These are phyloP conservation scores for Thelephora aurantiotincta DNA, from an alignment of 768 basidiomycete genomes.

Conservation along the genomic window DNA sequence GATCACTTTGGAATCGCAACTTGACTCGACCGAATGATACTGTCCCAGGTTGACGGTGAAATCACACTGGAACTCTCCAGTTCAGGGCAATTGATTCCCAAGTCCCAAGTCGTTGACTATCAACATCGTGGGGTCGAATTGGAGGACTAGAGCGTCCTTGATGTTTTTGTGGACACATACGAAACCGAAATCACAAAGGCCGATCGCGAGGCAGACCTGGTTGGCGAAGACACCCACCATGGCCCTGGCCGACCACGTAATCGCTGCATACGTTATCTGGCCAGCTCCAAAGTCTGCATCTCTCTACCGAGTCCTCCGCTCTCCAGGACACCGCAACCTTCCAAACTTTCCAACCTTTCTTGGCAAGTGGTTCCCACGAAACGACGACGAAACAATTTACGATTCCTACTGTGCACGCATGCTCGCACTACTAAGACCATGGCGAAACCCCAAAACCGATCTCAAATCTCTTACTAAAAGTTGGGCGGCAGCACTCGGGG, in stretches of 20 bases:
- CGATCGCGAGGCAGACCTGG: neutral
- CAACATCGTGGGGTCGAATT: slow-evolving; percentile 11
- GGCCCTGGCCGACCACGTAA: slow-evolving; percentile 11
- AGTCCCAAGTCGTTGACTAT: slow-evolving; percentile 17
- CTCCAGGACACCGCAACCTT: slow-evolving; percentile 18
- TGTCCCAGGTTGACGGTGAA: slow-evolving; percentile 1
- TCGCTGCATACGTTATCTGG: slow-evolving; percentile 10
- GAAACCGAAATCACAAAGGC: slow-evolving; percentile 8
- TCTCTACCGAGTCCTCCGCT: slow-evolving; percentile 10
- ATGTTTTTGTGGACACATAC: slow-evolving; percentile 20
- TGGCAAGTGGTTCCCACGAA: slow-evolving; percentile 21
- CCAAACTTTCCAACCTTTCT: slow-evolving; percentile 19
- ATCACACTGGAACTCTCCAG: slow-evolving; percentile 2
- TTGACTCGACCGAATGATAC: neutral
- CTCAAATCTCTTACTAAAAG: slow-evolving; percentile 10
- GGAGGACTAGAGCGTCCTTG: slow-evolving; percentile 7
- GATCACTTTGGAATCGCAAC: neutral
- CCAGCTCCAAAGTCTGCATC: slow-evolving; percentile 1
- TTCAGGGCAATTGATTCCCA: slow-evolving; percentile 1
- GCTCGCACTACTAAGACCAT: slow-evolving; percentile 23
- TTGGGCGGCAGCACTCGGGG: slow-evolving; percentile 14
- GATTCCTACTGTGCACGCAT: slow-evolving; percentile 23
- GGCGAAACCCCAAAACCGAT: slow-evolving; percentile 14
- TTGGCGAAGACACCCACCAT: neutral
- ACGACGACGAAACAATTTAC: slow-evolving; percentile 11